phyloP scores from a whole-genome alignment of 2,329 filamentous ascomycete species.

The Botrytis byssoidea region DNA sequence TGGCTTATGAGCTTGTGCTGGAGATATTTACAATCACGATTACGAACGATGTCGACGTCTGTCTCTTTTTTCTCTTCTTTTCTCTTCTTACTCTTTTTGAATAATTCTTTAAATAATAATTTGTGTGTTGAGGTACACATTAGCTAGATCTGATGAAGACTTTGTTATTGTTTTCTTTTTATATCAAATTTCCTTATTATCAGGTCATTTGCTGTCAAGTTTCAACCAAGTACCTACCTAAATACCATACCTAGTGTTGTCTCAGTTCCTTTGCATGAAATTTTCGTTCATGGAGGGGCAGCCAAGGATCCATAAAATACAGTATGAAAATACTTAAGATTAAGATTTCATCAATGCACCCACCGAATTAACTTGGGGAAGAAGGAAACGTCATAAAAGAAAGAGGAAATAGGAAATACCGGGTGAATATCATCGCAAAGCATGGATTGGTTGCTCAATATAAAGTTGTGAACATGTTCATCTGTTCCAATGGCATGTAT shows the following conservation, averaged over 20 bases:
- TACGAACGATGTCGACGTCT: neutral
- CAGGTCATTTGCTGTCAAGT: neutral
- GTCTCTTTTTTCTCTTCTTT: neutral
- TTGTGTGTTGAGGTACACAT: neutral
- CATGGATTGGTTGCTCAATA: neutral
- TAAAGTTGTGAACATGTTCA: neutral
- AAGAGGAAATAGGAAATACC: neutral
- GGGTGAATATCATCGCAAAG: neutral
- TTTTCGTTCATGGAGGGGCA: slow-evolving; percentile 21
- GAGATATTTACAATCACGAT: neutral
- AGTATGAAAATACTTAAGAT: neutral
- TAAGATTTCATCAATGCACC: slow-evolving; percentile 6
- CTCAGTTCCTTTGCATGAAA: neutral
- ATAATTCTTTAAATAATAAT: neutral
- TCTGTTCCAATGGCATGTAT: neutral
- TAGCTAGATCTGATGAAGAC: neutral
- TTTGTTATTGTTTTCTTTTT: neutral
- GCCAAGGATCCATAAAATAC: slow-evolving; percentile 20
- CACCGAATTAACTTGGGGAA: neutral
- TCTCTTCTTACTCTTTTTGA: neutral
- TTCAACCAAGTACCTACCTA: neutral
- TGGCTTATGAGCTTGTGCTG: neutral
- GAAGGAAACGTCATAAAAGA: neutral
- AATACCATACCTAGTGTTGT: neutral
- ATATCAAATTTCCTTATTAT: neutral